These are phyloP conservation scores for Pleomassaria siparia DNA, from an alignment of 2,329 filamentous ascomycete genomes.

Conservation along the genomic window DNA sequence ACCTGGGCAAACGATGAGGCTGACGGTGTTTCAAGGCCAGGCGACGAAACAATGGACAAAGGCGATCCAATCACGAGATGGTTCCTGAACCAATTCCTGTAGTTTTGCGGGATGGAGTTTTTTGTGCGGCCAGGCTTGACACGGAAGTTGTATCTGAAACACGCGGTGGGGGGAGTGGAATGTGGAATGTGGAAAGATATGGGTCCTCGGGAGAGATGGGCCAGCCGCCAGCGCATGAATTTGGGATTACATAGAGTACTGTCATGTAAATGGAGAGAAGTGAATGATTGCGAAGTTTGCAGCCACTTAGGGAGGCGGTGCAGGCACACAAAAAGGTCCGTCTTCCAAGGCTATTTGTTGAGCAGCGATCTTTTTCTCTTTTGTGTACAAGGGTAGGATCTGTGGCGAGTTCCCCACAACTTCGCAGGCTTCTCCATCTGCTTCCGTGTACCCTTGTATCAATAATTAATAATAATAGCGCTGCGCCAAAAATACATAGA, in stretches of 20 bases:
- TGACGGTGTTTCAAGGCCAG: conserved; percentile 10
- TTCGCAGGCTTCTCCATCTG: too few relatives aligned
- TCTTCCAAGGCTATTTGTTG: too few relatives aligned
- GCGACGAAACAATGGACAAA: neutral
- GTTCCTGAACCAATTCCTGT: neutral
- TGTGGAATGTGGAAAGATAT: neutral
- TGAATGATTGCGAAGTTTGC: too few relatives aligned
- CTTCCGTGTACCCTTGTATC: too few relatives aligned
- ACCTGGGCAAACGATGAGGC: too few relatives aligned
- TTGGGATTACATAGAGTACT: neutral
- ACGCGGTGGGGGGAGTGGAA: neutral
- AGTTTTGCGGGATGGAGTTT: neutral
- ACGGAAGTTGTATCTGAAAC: neutral
- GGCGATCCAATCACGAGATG: conserved; percentile 1
- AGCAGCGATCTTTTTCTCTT: too few relatives aligned
- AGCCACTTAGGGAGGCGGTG: too few relatives aligned
- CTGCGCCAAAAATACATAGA: conserved; percentile 2
- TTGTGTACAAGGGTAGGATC: too few relatives aligned
- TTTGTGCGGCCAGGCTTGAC: neutral
- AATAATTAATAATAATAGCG: too few relatives aligned
- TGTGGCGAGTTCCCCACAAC: too few relatives aligned
- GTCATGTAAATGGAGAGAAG: too few relatives aligned
- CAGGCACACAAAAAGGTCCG: too few relatives aligned
- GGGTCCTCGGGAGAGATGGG: neutral
- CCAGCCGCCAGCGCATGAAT: neutral